phyloP scores from a whole-genome alignment of 495 filamentous ascomycete genomes.

The Staphylotrichum tortipilum region DNA sequence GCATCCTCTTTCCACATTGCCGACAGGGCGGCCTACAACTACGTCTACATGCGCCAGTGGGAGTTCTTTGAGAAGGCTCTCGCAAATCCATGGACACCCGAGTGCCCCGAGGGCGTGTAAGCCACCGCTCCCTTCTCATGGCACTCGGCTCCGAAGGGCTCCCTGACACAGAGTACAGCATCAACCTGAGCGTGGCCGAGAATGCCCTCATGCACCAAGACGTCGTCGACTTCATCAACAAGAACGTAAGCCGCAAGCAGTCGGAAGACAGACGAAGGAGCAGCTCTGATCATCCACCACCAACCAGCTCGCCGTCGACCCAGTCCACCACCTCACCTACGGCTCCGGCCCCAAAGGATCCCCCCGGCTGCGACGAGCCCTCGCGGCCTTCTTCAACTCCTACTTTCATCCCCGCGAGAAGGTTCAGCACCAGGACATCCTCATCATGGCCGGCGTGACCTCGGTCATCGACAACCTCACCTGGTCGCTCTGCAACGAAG shows the following conservation, averaged over 20 bases:
- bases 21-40: constrained; percentile 7
- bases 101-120: constrained; percentile 12
- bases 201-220: constrained; percentile 17
- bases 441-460: constrained; percentile 22
- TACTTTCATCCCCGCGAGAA: constrained; percentile 14
- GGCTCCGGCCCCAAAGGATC: constrained; percentile 22
- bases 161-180: constrained; percentile 1
- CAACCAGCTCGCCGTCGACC: constrained; percentile 5
- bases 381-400: constrained; percentile 22
- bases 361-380: constrained; percentile 16
- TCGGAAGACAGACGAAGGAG: neutral
- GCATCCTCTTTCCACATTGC: neutral
- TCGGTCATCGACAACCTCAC: constrained; percentile 22
- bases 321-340: constrained; percentile 21
- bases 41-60: constrained; percentile 5
- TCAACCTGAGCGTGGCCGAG: constrained; percentile 17
- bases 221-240: constrained; percentile 15
- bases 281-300: neutral
- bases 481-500: constrained; percentile 23
- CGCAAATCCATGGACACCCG: constrained; percentile 11
- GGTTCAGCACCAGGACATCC: constrained; percentile 15
- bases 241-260: neutral
- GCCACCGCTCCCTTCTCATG: neutral
- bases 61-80: constrained; percentile 9
- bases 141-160: no score